These are phyloP conservation scores for Penicillium simplicissimum DNA, from an alignment of 495 filamentous ascomycete genomes.

Conservation along the genomic window DNA sequence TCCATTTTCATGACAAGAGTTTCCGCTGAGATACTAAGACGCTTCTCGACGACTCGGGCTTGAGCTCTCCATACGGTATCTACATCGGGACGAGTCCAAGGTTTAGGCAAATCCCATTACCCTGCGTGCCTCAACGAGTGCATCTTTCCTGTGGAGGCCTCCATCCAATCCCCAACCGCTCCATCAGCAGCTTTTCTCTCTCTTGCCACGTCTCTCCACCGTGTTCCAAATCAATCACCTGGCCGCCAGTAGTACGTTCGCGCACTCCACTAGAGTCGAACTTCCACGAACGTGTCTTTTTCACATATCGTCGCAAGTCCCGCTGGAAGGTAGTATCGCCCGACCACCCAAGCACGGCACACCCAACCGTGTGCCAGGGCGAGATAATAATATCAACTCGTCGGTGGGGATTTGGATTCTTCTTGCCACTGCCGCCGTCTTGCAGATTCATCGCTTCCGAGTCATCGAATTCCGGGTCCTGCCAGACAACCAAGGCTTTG, in stretches of 20 bases:
- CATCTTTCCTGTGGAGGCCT: conserved; percentile 73
- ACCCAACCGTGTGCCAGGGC: conserved; percentile 85
- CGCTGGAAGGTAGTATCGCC: conserved; percentile 87
- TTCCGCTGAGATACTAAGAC: too few species aligned
- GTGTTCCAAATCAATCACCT: conserved; percentile 64
- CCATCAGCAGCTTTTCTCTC: conserved; percentile 80
- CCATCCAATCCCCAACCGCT: conserved; percentile 73
- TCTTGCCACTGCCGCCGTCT: conserved; percentile 4
- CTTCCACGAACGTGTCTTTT: conserved; percentile 70
- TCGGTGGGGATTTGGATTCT: conserved; percentile 71
- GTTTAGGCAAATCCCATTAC: background rate
- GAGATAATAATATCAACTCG: conserved; percentile 92
- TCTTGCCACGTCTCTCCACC: conserved; percentile 60
- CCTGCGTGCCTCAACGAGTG: conserved; percentile 40
- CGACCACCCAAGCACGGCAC: conserved; percentile 85
- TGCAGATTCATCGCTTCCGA: background rate
- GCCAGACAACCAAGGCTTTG: conserved; percentile 93
- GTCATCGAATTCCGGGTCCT: conserved; percentile 58
- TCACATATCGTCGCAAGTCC: conserved; percentile 79
- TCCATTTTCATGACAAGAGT: too few species aligned
- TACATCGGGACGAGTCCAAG: background rate
- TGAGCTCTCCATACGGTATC: too few species aligned
- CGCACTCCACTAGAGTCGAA: conserved; percentile 90
- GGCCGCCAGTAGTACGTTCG: conserved; percentile 60
- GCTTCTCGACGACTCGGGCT: too few species aligned